Base-by-base conservation (phyloP, 305 asterid species). In the Rubia peregrina region DNA sequence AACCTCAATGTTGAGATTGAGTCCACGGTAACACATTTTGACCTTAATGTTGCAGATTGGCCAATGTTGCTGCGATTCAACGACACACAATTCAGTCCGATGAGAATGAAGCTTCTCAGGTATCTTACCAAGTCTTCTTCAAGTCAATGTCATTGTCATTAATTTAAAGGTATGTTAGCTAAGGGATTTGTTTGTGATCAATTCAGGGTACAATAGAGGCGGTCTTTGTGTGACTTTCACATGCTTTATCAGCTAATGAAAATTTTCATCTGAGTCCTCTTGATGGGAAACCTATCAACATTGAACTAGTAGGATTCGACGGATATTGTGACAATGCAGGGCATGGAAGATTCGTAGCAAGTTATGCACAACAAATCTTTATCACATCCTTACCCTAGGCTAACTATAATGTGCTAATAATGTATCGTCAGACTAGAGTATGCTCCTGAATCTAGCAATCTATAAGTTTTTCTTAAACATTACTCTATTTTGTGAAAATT, bases 151-250 rank as follows among this genome's bases (percentile, higher is more conserved):
- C 56, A 60, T 57, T 22, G 16, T 7, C 19, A 48, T 42, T 21
- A n/a, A 48, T n/a, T 73, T 49, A 38, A 3, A 44, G 46, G 72
- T 57, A 30, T 67, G 7, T 36, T 16, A 30, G 22, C 55, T 78
- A 16, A 69, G 62, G 49, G 40, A 62, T 68, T 26, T 19, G 12
- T 46, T 36, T 72, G 62, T 38, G 7, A 30, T 30, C 33, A 3
- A 30, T 41, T 51, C 59, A 86, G 91, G 89, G 91, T 24, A 81
- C 84, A 70, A 89, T 85, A 72, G 89, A 83, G 62, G 89, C 84
- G 49, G 86, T 75, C 33, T 86, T 48, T 73, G 21, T 21, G 53
- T 79, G 70, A 21, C 75, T 67, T 38, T 68, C 81, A 67, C 85
- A 85, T 79, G 89, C 91, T 71, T 75, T 84, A 69, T 57, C 72